These are phyloP conservation scores for Stephania yunnanensis DNA, from an alignment of 164 flowering plant species.

Conservation along the genomic window DNA sequence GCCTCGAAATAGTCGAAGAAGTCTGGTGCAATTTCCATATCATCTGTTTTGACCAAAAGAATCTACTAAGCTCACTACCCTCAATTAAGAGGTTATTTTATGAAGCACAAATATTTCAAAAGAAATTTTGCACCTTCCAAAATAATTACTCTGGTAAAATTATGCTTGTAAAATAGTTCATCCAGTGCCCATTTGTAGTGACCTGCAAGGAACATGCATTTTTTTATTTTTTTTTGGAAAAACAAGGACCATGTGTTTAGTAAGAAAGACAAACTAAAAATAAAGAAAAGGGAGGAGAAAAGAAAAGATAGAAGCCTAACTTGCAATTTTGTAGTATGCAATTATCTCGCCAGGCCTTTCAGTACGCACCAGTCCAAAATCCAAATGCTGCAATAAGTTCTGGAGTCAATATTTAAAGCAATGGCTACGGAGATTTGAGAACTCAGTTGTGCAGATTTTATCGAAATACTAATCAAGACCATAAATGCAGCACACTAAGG, in stretches of 20 bases:
- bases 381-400: slow-evolving; percentile 63
- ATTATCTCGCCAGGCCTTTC: slow-evolving; percentile 90
- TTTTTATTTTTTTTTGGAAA: too few relatives aligned
- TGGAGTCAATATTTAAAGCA: slow-evolving; percentile 4
- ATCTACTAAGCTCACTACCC: slow-evolving; percentile 2
- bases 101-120: slow-evolving; percentile 5
- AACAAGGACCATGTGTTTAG: slow-evolving; percentile 8
- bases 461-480: not conserved
- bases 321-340: slow-evolving; percentile 97
- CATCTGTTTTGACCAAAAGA: slow-evolving; percentile 54
- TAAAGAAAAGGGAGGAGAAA: slow-evolving; percentile 1
- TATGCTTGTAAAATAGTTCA: slow-evolving; percentile 71
- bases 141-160: slow-evolving; percentile 76
- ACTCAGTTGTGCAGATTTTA: not conserved
- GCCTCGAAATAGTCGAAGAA: slow-evolving; percentile 95
- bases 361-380: slow-evolving; percentile 59
- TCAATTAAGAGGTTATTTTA: not conserved
- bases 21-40: slow-evolving; percentile 95
- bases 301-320: slow-evolving; percentile 35
- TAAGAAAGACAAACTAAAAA: not conserved
- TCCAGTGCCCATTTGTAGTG: slow-evolving; percentile 98
- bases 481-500: not conserved
- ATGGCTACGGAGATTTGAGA: not conserved
- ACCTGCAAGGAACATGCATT: slow-evolving; percentile 34
- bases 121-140: slow-evolving; percentile 66